These are phyloP conservation scores for Dothiorella sarmentorum DNA, from an alignment of 2,329 filamentous ascomycete species.

Conservation along the genomic window DNA sequence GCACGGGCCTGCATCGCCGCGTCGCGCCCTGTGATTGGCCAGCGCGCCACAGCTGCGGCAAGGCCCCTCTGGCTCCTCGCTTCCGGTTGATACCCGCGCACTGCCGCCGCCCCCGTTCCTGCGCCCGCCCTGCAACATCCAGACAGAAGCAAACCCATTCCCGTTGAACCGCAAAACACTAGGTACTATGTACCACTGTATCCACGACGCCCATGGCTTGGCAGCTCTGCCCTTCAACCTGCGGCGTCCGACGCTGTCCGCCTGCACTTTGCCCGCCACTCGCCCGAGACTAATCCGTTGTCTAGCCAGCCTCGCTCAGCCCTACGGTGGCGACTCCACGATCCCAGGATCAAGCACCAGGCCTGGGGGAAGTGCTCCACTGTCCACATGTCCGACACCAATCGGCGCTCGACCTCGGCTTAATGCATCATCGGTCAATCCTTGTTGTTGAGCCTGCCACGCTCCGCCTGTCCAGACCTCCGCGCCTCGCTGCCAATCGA, in stretches of 20 bases:
- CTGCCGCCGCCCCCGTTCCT: background rate
- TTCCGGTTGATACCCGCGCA: no score
- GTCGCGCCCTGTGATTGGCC: background rate
- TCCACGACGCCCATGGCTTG: no score
- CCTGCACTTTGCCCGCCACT: background rate
- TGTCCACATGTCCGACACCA: constrained; percentile 11
- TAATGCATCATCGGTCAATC: constrained; percentile 3
- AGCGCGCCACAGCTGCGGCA: background rate
- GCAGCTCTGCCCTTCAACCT: background rate
- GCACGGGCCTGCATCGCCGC: constrained; percentile 10
- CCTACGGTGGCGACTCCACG: constrained; percentile 14
- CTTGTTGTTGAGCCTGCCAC: constrained; percentile 5
- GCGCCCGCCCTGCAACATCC: background rate
- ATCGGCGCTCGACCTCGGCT: constrained; percentile 12
- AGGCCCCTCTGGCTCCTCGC: no score
- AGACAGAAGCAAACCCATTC: no score
- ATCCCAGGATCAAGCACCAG: background rate
- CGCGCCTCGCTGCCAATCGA: background rate
- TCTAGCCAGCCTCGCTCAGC: background rate
- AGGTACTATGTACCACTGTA: no score
- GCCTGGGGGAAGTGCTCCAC: constrained; percentile 10
- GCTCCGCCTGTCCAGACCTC: background rate
- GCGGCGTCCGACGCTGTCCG: background rate
- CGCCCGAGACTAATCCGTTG: no score
- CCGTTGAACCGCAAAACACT: no score